These are phyloP conservation scores for Chaetomiaceae sp. DNA, from an alignment of 2,329 filamentous ascomycete genomes.

Conservation along the genomic window DNA sequence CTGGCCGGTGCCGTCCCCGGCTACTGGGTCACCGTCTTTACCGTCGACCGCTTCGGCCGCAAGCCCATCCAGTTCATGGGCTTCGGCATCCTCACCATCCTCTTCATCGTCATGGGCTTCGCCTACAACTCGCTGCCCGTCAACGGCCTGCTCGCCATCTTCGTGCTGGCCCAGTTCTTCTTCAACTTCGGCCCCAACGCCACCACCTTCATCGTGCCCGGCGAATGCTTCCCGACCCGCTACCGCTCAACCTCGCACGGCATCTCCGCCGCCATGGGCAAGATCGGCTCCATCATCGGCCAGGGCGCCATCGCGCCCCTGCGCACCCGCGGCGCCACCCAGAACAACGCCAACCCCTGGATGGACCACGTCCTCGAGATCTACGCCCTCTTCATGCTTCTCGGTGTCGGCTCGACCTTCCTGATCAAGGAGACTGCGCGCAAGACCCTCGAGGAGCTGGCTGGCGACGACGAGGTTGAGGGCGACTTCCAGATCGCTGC, in stretches of 20 bases:
- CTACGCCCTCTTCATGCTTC: constrained; percentile 69
- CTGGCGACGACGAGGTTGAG: constrained; percentile 25
- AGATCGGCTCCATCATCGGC: constrained; percentile 52
- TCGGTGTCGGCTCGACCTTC: constrained; percentile 61
- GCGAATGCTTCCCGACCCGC: constrained; percentile 51
- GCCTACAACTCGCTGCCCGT: constrained; percentile 48
- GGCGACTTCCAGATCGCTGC: too few species aligned
- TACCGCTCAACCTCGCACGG: constrained; percentile 53
- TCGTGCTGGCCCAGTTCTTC: constrained; percentile 53
- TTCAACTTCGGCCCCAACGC: constrained; percentile 55
- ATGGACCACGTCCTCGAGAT: constrained; percentile 74
- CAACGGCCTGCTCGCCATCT: constrained; percentile 49
- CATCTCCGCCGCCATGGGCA: constrained; percentile 49
- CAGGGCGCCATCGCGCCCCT: constrained; percentile 53
- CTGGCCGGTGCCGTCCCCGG: constrained; percentile 73
- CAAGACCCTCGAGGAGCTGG: constrained; percentile 63
- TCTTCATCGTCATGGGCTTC: constrained; percentile 59
- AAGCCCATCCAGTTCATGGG: constrained; percentile 69
- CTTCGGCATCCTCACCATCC: constrained; percentile 53
- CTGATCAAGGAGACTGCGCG: constrained; percentile 68
- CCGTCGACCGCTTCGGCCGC: constrained; percentile 64
- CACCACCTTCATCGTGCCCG: constrained; percentile 52
- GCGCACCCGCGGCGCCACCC: constrained; percentile 40
- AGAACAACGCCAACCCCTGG: constrained; percentile 50
- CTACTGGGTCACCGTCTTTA: constrained; percentile 72